phyloP scores from a whole-genome alignment of 257 asterid species.

The Voacanga thouarsii region DNA sequence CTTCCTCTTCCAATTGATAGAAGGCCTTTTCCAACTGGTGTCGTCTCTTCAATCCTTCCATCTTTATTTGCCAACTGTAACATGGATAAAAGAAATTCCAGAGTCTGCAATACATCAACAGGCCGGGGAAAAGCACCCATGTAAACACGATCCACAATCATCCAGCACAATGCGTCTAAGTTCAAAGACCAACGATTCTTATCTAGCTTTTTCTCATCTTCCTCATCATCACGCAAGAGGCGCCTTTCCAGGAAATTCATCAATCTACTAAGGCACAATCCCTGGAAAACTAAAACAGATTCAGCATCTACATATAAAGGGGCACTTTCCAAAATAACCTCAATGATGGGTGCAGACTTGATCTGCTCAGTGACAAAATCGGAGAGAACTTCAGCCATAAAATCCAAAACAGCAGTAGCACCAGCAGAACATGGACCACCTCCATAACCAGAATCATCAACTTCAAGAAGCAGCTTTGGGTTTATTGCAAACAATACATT shows the following conservation, averaged over 20 bases:
- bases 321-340: slow-evolving; percentile 75
- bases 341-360: slow-evolving; percentile 64
- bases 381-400: slow-evolving; percentile 89
- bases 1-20: slow-evolving; percentile 97
- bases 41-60: slow-evolving; percentile 88
- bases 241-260: slow-evolving; percentile 97
- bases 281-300: slow-evolving; percentile 91
- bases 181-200: slow-evolving; percentile 82
- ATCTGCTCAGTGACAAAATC: slow-evolving; percentile 81
- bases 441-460: slow-evolving; percentile 95
- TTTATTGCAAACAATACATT: slow-evolving; percentile 44
- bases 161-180: slow-evolving; percentile 84
- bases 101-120: slow-evolving; percentile 70
- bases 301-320: slow-evolving; percentile 81
- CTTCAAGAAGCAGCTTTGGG: slow-evolving; percentile 79
- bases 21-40: slow-evolving; percentile 77
- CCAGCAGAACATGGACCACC: slow-evolving; percentile 99
- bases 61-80: slow-evolving; percentile 96
- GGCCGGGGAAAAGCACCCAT: slow-evolving; percentile 99
- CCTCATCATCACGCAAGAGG: slow-evolving; percentile 93
- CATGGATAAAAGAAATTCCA: slow-evolving; percentile 93
- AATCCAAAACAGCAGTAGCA: slow-evolving; percentile 89
- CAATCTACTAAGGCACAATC: slow-evolving; percentile 83
- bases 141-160: slow-evolving; percentile 89
- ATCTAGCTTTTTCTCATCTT: slow-evolving; percentile 81